Conservation (phyloP, 495 filamentous ascomycete genomes). For the Tuber magnatum region DNA sequence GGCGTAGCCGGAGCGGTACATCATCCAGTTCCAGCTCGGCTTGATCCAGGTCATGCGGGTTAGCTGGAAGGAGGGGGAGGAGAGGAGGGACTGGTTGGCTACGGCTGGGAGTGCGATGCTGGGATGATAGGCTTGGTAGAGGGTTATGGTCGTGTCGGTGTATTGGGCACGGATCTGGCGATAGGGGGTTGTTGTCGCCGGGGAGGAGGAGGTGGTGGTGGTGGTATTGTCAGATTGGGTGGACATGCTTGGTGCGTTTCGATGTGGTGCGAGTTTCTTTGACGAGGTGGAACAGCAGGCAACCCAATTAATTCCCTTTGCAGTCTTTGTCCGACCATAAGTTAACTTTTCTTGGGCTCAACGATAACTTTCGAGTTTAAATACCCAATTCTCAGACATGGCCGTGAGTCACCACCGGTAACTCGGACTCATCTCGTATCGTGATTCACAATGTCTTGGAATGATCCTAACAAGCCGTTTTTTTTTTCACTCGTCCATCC, state of each 20-base stretch:
- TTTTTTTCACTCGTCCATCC: not conserved
- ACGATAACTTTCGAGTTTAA: not conserved
- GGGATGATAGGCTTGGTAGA: slow-evolving; percentile 58
- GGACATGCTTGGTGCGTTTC: not conserved
- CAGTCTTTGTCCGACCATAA: not conserved
- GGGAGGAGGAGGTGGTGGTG: slow-evolving; percentile 7
- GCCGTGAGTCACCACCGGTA: not conserved
- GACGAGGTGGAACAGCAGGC: not conserved
- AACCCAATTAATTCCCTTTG: not conserved
- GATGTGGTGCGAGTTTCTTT: not conserved
- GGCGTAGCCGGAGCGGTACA: slow-evolving; percentile 51
- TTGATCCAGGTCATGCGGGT: slow-evolving; percentile 63
- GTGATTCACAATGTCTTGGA: not conserved
- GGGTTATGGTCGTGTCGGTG: slow-evolving; percentile 48
- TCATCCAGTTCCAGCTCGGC: slow-evolving; percentile 60
- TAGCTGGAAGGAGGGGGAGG: slow-evolving; percentile 49
- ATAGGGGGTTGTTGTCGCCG: slow-evolving; percentile 38
- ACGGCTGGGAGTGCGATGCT: slow-evolving; percentile 53
- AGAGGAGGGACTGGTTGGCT: slow-evolving; percentile 47
- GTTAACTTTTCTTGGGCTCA: not conserved
- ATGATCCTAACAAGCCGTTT: not conserved
- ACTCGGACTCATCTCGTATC: not conserved
- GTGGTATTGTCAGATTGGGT: not conserved
- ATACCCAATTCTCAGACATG: not conserved
- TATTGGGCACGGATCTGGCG: slow-evolving; percentile 52